Evolutionary conservation across 2,329 filamentous ascomycete genomes (phyloP).

Genomic region (Botrytis paeoniae): DNA sequence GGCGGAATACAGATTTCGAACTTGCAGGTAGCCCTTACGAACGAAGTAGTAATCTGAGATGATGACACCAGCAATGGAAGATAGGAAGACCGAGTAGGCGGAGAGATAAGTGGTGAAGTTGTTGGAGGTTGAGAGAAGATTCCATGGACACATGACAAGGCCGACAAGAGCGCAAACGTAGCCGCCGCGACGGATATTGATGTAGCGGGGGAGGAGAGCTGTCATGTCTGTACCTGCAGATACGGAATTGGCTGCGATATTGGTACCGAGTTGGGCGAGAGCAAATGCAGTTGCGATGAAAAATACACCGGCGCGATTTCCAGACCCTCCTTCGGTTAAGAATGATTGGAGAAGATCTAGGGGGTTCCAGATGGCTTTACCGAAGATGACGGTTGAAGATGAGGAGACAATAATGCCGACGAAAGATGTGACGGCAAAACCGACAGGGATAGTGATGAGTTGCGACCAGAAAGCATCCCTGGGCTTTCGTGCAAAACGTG

Average conservation of each 20-base stretch:
- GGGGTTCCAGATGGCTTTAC: constrained; percentile 69
- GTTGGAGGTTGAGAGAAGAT: constrained; percentile 70
- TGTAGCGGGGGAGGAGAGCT: constrained; percentile 71
- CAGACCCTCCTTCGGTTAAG: constrained; percentile 65
- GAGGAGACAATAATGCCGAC: constrained; percentile 79
- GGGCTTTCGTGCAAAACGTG: constrained; percentile 76
- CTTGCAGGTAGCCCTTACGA: constrained; percentile 74
- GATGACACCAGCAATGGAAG: constrained; percentile 89
- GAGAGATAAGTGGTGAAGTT: constrained; percentile 90
- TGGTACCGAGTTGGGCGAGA: constrained; percentile 79
- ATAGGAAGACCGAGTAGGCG: constrained; percentile 91
- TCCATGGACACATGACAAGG: constrained; percentile 84
- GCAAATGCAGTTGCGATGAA: constrained; percentile 68
- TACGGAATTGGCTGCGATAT: constrained; percentile 83
- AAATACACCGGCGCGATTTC: constrained; percentile 71
- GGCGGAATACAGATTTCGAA: constrained; percentile 75
- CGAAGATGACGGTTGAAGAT: constrained; percentile 66
- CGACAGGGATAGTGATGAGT: constrained; percentile 67
- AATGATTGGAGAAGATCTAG: constrained; percentile 64
- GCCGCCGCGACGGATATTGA: constrained; percentile 82
- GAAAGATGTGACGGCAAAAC: constrained; percentile 77
- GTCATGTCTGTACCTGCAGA: constrained; percentile 77
- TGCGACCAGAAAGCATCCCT: constrained; percentile 78
- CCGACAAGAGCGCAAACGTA: constrained; percentile 81
- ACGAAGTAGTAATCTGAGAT: constrained; percentile 84